phyloP scores from a whole-genome alignment of 345 rosid species.

The Populus ilicifolia region DNA sequence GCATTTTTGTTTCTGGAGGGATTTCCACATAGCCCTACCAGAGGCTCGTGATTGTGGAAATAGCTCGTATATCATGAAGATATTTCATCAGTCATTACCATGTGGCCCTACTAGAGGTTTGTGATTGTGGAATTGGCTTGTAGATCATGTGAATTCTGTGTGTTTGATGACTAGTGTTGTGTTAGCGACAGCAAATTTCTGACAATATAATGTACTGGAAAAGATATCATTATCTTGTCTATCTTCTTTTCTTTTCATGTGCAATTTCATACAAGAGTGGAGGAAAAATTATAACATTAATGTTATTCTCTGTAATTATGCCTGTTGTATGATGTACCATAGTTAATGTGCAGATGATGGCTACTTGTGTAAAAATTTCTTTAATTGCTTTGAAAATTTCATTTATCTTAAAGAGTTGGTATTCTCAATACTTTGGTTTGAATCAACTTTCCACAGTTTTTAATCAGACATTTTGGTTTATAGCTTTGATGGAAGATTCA shows the following conservation, averaged over 20 bases:
- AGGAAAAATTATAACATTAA: background rate
- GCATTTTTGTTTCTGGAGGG: background rate
- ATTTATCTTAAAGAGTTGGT: background rate
- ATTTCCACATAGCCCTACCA: background rate
- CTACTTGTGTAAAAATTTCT: background rate
- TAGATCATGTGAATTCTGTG: background rate
- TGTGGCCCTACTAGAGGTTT: background rate
- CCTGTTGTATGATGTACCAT: background rate
- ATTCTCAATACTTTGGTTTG: background rate
- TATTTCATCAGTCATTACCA: background rate
- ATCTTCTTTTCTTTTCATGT: background rate
- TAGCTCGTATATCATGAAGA: background rate
- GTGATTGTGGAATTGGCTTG: background rate
- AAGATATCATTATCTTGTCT: background rate
- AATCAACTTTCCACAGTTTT: background rate
- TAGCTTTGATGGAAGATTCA: slow-evolving; percentile 10
- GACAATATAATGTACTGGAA: background rate
- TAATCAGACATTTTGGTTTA: background rate
- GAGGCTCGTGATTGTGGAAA: background rate
- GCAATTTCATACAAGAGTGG: background rate
- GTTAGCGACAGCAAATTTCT: background rate
- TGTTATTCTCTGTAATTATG: background rate
- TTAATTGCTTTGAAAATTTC: background rate
- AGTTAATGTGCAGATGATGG: background rate
- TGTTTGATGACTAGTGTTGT: background rate